A percentile compares a stretch with the other conserved stretches of the same genome.
These are phyloP conservation scores for Wickerhamomyces canadensis DNA, from an alignment of 805 yeast genomes.

Conservation along the genomic window DNA sequence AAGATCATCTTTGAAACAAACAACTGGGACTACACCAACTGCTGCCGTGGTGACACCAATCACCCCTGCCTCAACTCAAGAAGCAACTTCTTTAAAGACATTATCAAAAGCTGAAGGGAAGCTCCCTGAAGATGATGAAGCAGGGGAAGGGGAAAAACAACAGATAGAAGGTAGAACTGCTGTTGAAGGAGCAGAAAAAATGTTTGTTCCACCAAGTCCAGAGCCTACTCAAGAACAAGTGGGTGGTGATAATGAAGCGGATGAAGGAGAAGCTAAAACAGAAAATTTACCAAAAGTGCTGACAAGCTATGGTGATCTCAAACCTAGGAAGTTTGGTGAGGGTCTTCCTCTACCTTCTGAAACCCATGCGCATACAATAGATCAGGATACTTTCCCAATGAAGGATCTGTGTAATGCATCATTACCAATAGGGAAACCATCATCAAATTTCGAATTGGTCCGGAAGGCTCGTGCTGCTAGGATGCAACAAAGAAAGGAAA, in stretches of 20 bases:
- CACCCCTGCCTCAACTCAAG: conserved; percentile 5
- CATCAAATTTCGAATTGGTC: conserved; percentile 53
- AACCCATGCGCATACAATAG: conserved; percentile 38
- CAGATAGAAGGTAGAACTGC: not conserved
- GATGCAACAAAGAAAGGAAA: conserved; percentile 26
- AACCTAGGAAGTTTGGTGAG: no score
- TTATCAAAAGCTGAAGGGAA: no score
- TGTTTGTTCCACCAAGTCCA: not conserved
- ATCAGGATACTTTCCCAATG: conserved; percentile 53
- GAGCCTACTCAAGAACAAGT: not conserved
- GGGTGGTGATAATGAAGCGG: no score
- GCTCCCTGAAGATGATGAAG: no score
- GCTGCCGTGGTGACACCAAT: conserved; percentile 1
- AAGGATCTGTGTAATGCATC: conserved; percentile 65
- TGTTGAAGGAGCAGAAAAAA: conserved; percentile 16
- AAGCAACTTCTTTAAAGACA: not conserved
- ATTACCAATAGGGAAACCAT: conserved; percentile 60
- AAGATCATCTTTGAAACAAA: not conserved
- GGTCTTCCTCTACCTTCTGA: no score
- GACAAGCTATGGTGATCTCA: no score
- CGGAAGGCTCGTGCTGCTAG: conserved; percentile 42
- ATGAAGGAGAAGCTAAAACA: no score
- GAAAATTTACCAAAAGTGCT: no score
- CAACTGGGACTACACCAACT: not conserved
- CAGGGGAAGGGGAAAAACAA: no score